These are phyloP conservation scores for Pterulicium gracile DNA, from an alignment of 1,284 basidiomycete genomes.

Conservation along the genomic window DNA sequence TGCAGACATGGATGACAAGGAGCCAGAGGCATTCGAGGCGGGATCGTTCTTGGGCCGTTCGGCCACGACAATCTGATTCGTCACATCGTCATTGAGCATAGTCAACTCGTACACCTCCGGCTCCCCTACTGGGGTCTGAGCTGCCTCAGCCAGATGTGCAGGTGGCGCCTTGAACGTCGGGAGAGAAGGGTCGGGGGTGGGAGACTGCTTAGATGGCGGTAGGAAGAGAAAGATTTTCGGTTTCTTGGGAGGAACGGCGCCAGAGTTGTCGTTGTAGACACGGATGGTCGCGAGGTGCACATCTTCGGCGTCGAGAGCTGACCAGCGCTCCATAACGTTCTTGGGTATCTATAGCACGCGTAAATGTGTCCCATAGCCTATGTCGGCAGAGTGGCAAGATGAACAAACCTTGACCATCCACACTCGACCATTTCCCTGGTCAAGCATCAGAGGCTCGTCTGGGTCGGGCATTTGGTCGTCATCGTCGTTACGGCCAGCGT, in stretches of 20 bases:
- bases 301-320: constrained; percentile 46
- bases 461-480: constrained; percentile 62
- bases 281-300: constrained; percentile 65
- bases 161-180: constrained; percentile 27
- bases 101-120: constrained; percentile 67
- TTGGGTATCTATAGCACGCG: constrained; percentile 49
- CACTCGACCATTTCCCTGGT: constrained; percentile 59
- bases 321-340: constrained; percentile 63
- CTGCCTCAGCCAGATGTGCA: constrained; percentile 15
- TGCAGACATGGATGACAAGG: constrained; percentile 18
- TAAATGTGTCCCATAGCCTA: constrained; percentile 7
- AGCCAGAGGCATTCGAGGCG: constrained; percentile 20
- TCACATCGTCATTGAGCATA: constrained; percentile 65
- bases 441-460: constrained; percentile 63
- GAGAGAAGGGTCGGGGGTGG: constrained; percentile 22
- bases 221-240: constrained; percentile 60
- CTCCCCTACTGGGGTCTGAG: constrained; percentile 20
- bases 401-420: constrained; percentile 68
- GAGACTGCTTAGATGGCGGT: constrained; percentile 24
- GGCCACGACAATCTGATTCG: constrained; percentile 69
- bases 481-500: constrained; percentile 30
- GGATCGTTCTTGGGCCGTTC: constrained; percentile 56
- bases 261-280: constrained; percentile 44
- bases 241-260: constrained; percentile 29
- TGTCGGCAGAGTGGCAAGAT: constrained; percentile 4